These are phyloP conservation scores for Candida broadrunensis DNA, from an alignment of 805 yeast species.

Conservation along the genomic window DNA sequence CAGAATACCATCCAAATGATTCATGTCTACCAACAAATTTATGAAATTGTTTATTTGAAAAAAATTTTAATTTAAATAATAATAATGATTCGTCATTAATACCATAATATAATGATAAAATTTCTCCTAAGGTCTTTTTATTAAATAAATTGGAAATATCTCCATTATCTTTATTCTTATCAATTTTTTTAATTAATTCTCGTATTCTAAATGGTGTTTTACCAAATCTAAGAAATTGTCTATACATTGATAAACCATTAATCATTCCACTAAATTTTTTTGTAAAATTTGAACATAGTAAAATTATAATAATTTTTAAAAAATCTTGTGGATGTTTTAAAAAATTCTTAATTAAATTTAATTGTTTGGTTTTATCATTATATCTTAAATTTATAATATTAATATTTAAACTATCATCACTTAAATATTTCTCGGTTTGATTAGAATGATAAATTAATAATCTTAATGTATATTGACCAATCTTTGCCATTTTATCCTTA, in stretches of 20 bases:
- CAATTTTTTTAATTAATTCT: slow-evolving; percentile 30
- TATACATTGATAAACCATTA: slow-evolving; percentile 49
- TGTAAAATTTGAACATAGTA: slow-evolving; percentile 38
- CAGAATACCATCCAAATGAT: slow-evolving; percentile 66
- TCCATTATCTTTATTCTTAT: slow-evolving; percentile 9
- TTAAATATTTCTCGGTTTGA: slow-evolving; percentile 30
- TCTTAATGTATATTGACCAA: slow-evolving; percentile 57
- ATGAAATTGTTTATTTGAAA: slow-evolving; percentile 34
- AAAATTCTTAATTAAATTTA: slow-evolving; percentile 33
- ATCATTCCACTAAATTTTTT: slow-evolving; percentile 43
- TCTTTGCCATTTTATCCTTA: slow-evolving; percentile 69
- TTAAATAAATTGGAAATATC: slow-evolving; percentile 26
- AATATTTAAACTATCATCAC: slow-evolving; percentile 34
- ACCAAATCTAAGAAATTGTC: slow-evolving; percentile 71
- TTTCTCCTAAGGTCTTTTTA: slow-evolving; percentile 47
- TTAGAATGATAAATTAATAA: slow-evolving; percentile 47
- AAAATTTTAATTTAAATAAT: slow-evolving; percentile 51
- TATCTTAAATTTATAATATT: slow-evolving; percentile 25
- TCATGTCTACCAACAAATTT: slow-evolving; percentile 53
- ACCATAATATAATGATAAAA: slow-evolving; percentile 59
- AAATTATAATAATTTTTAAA: slow-evolving; percentile 28
- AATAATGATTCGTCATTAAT: slow-evolving; percentile 62
- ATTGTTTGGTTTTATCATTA: slow-evolving; percentile 27
- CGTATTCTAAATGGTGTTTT: slow-evolving; percentile 60
- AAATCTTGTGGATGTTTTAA: slow-evolving; percentile 35